Evolutionary conservation across 2,329 filamentous ascomycete species (phyloP).

Genomic region (Calonectria crousiana): DNA sequence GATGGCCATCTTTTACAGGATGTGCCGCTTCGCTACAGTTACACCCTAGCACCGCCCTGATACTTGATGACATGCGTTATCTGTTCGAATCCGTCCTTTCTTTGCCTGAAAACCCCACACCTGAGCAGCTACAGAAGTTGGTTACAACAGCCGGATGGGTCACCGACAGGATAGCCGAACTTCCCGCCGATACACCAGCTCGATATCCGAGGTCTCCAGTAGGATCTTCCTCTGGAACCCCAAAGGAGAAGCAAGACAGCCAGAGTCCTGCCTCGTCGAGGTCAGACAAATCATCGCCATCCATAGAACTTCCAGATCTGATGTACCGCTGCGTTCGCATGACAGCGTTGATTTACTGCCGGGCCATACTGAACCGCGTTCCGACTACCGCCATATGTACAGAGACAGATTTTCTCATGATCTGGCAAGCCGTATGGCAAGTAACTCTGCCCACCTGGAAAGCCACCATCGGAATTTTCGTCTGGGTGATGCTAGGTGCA

Average conservation of each 20-base stretch:
- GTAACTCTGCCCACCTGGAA: constrained; percentile 61
- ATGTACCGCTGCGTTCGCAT: constrained; percentile 62
- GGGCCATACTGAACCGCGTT: constrained; percentile 56
- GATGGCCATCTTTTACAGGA: constrained; percentile 56
- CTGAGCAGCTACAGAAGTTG: constrained; percentile 54
- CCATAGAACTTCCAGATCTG: constrained; percentile 50
- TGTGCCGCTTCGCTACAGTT: constrained; percentile 57
- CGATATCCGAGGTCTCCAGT: constrained; percentile 29
- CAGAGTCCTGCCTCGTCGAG: constrained; percentile 29
- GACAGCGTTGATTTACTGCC: constrained; percentile 61
- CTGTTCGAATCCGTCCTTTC: constrained; percentile 58
- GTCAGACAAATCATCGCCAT: constrained; percentile 32
- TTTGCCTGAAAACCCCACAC: constrained; percentile 50
- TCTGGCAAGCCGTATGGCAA: constrained; percentile 63
- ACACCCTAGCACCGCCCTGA: constrained; percentile 59
- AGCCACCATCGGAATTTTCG: constrained; percentile 60
- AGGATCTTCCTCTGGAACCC: constrained; percentile 27
- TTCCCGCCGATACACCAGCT: constrained; percentile 46
- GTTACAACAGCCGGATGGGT: constrained; percentile 55
- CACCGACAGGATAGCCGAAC: constrained; percentile 51
- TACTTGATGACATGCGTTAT: constrained; percentile 65
- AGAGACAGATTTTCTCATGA: constrained; percentile 52
- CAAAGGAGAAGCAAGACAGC: constrained; percentile 19
- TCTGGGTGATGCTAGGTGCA: constrained; percentile 61
- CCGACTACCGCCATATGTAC: constrained; percentile 57